Conservation (phyloP, 768 basidiomycete species). For the Dioszegia hungarica region DNA sequence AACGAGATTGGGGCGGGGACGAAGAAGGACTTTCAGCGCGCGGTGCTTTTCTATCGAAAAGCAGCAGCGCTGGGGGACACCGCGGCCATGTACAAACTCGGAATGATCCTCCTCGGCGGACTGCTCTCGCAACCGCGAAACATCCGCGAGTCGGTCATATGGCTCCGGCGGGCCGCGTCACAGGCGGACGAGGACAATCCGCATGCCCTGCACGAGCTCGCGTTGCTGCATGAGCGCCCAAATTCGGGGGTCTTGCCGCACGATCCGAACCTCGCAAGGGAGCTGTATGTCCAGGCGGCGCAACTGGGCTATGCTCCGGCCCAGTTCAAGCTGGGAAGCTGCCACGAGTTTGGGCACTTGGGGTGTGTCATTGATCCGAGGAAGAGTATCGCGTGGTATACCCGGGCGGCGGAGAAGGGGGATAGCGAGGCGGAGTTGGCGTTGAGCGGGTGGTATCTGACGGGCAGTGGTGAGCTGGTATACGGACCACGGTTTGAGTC, state of each 20-base stretch:
- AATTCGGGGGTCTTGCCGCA: constrained; percentile 62
- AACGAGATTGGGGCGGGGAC: constrained; percentile 98
- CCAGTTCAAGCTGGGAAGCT: constrained; percentile 92
- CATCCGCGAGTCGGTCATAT: constrained; percentile 83
- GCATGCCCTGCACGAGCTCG: constrained; percentile 95
- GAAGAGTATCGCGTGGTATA: constrained; percentile 96
- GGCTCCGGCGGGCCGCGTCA: constrained; percentile 89
- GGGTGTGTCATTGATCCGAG: constrained; percentile 88
- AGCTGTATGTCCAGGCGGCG: constrained; percentile 81
- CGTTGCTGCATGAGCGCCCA: constrained; percentile 50
- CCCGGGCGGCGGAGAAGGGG: constrained; percentile 94
- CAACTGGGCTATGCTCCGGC: constrained; percentile 89
- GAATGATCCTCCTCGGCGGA: constrained; percentile 90
- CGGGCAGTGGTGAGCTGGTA: constrained; percentile 51
- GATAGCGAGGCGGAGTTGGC: constrained; percentile 92
- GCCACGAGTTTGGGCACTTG: constrained; percentile 85
- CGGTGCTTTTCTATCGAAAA: constrained; percentile 93
- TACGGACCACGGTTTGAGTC: background rate
- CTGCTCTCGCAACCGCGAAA: constrained; percentile 75
- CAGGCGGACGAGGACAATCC: constrained; percentile 98
- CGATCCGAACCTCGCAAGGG: constrained; percentile 76
- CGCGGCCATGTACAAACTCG: constrained; percentile 99
- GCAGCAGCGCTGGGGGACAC: constrained; percentile 94
- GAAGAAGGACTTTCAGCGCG: constrained; percentile 75
- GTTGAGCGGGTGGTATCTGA: constrained; percentile 96